These are phyloP conservation scores for Fusarium subtropicale DNA, from an alignment of 2,329 filamentous ascomycete genomes.

Conservation along the genomic window DNA sequence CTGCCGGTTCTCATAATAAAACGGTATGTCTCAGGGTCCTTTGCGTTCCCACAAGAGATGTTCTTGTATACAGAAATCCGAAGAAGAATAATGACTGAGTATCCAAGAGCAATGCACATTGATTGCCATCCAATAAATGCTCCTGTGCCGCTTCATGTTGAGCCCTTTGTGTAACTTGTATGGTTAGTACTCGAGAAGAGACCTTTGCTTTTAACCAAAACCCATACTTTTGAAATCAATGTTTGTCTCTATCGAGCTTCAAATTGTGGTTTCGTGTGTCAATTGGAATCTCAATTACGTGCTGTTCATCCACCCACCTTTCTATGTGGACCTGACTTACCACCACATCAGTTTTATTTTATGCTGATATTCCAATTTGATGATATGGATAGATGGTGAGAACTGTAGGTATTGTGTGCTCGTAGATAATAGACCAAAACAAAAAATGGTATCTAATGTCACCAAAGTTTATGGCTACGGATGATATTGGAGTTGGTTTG, in stretches of 20 bases:
- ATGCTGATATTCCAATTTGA: neutral
- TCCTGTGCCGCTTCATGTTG: neutral
- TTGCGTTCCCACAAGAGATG: neutral
- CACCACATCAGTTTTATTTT: neutral
- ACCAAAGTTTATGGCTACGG: neutral
- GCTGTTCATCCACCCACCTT: neutral
- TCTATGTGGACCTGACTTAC: neutral
- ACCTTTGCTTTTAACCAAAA: too few relatives aligned
- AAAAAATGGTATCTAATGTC: neutral
- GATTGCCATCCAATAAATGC: neutral
- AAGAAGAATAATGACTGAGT: neutral
- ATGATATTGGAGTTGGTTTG: neutral
- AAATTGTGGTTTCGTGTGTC: neutral
- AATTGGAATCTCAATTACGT: neutral
- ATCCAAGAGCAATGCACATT: neutral
- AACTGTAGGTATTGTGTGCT: neutral
- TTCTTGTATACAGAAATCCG: neutral
- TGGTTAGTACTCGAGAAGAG: neutral
- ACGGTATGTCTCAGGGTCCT: conserved; percentile 29
- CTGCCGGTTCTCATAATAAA: conserved; percentile 28
- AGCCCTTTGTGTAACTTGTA: neutral
- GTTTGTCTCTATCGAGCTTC: neutral
- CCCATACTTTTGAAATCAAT: neutral
- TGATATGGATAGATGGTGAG: neutral
- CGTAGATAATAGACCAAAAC: neutral